Percentiles rank a stretch among this genome's conserved stretches.
Conservation (phyloP, 768 basidiomycete species). For the Sutorius australiensis region DNA sequence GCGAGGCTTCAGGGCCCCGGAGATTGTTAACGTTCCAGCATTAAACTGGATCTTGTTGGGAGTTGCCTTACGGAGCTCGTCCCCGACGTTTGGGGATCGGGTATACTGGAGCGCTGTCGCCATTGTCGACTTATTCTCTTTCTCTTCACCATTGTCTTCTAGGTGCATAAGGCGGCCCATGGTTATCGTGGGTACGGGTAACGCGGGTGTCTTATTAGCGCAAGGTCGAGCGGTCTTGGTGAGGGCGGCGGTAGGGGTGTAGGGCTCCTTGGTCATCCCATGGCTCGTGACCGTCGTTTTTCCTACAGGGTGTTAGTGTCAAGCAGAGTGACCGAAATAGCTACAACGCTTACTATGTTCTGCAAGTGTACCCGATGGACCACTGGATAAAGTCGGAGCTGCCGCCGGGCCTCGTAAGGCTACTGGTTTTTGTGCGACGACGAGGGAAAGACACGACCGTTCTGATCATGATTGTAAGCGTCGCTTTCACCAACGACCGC, state of each 20-base stretch:
- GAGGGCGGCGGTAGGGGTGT: neutral
- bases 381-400: neutral
- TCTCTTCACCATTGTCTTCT: constrained; percentile 15
- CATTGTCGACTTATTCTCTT: constrained; percentile 15
- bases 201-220: constrained; percentile 6
- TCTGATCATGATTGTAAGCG: neutral
- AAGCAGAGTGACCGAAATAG: neutral
- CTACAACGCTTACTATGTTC: constrained; percentile 4
- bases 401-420: neutral
- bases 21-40: constrained; percentile 3
- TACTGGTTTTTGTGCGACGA: neutral
- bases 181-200: neutral
- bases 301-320: neutral
- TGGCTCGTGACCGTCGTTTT: neutral
- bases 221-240: constrained; percentile 3
- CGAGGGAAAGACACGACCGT: neutral
- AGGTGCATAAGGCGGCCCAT: constrained; percentile 1
- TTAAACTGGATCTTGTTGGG: neutral
- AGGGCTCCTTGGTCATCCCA: neutral
- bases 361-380: neutral
- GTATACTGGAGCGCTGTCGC: constrained; percentile 1
- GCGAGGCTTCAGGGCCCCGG: constrained; percentile 5
- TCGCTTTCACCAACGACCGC: constrained; percentile 1
- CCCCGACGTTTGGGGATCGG: neutral
- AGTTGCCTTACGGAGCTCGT: neutral